Base-by-base conservation (phyloP, 371 early-diverging fungal genomes). In the Rhizopus sp. region DNA sequence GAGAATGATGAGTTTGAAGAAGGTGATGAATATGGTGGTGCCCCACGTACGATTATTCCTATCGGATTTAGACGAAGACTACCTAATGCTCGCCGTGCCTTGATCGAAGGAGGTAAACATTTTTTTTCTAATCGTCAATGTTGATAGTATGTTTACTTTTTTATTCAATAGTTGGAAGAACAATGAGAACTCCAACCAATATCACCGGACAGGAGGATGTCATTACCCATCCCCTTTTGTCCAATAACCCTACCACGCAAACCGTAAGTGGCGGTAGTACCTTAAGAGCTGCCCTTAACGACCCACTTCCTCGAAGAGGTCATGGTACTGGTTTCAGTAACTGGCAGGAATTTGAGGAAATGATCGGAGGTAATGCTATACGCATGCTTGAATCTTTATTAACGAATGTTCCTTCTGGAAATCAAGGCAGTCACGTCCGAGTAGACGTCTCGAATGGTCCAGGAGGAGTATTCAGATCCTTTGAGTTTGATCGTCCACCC, bases 331-430 rank as follows among this genome's bases (percentile, higher is more conserved):
- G 70, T 1, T 60, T 74, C 17, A 62, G 69, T 44, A 85, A 83
- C 48, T 80, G 79, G 75, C 82, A 85, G 42, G 80, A 86, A 4
- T 83, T 90, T 59, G 89, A 89, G 55, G 87, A 89, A 38, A 69
- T 91, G 8, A 71, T 91, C 40, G 88, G 85, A 15, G 87, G 86
- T 4, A 84, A 80, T 57, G 83, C 91, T 1, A 68, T 84, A 31
- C 89, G 89, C 56, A 62, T 89, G 50, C 67, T 90, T 5, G 85
- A 87, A 56, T 84, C 80, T 42, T 53, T 91, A n/a, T 70, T 91
- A 45, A 74, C 72, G 23, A 74, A 77, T 46, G 74, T 75, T 10
- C 76, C 79, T 17, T 65, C 73, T 31, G 62, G 60, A 7, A 48
- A 15, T 44, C 64, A 62, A 12, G 51, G 56, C 9, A 67, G 65